Evolutionary conservation across 2,329 filamentous ascomycete species (phyloP).

Genomic region (Trichoderma breve): DNA sequence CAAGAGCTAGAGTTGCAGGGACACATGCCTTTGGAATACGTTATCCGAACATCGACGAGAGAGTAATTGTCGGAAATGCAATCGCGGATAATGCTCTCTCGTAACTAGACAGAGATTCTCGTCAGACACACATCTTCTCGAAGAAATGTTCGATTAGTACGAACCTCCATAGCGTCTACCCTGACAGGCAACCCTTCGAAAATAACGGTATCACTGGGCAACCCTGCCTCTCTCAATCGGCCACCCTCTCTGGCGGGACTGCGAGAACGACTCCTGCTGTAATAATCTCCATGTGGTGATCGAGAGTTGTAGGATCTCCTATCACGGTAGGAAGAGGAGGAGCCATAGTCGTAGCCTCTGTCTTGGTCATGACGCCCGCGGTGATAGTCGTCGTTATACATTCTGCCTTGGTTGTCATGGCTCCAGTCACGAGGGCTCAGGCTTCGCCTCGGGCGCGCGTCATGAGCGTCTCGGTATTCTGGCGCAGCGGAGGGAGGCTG

Average conservation of each 20-base stretch:
- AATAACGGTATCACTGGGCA: conserved; percentile 52
- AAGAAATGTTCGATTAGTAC: conserved; percentile 26
- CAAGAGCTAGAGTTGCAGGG: not conserved
- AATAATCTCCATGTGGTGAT: conserved; percentile 29
- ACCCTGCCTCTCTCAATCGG: conserved; percentile 37
- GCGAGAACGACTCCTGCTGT: conserved; percentile 35
- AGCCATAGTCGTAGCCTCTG: conserved; percentile 22
- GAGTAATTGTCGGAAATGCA: conserved; percentile 38
- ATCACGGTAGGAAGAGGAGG: conserved; percentile 23
- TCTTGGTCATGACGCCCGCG: conserved; percentile 26
- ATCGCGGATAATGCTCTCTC: conserved; percentile 36
- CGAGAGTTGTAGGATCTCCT: conserved; percentile 25
- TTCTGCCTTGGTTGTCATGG: conserved; percentile 37
- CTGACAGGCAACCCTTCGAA: conserved; percentile 53
- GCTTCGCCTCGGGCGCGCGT: conserved; percentile 28
- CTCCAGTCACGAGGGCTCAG: conserved; percentile 28
- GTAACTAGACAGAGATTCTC: conserved; percentile 30
- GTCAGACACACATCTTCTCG: not conserved
- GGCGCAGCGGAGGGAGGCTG: conserved; percentile 28
- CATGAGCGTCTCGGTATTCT: conserved; percentile 31
- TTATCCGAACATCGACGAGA: conserved; percentile 40
- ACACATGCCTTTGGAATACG: conserved; percentile 35
- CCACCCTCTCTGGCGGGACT: conserved; percentile 40
- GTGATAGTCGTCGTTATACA: conserved; percentile 40
- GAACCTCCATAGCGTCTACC: conserved; percentile 52